These are phyloP conservation scores for Spinacia oleracea DNA, from an alignment of 179 eudicot genomes.

Conservation along the genomic window DNA sequence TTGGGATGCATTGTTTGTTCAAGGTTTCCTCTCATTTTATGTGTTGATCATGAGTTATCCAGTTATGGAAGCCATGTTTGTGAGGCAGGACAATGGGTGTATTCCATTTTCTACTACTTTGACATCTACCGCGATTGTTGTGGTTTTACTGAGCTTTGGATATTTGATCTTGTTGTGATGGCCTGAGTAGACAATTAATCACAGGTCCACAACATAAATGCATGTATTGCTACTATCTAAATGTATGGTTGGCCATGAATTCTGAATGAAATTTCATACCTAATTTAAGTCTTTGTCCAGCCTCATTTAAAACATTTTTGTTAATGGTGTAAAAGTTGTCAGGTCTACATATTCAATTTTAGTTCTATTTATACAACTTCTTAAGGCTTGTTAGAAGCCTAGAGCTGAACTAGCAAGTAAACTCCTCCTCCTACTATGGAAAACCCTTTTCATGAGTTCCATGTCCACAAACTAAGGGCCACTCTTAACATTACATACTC, in stretches of 20 bases:
- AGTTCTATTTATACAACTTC: too few relatives aligned
- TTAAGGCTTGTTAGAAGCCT: too few relatives aligned
- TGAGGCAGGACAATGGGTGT: slow-evolving; percentile 57
- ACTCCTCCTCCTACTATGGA: slow-evolving; percentile 11
- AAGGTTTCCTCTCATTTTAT: slow-evolving; percentile 31
- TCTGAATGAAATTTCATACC: too few relatives aligned
- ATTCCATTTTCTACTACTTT: slow-evolving; percentile 36
- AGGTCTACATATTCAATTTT: too few relatives aligned
- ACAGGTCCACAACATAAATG: too few relatives aligned
- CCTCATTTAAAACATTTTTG: too few relatives aligned
- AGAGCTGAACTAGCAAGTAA: too few relatives aligned
- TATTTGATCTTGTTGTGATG: slow-evolving; percentile 20
- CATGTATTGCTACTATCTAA: too few relatives aligned
- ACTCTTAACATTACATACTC: slow-evolving; percentile 19
- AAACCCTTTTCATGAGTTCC: slow-evolving; percentile 24
- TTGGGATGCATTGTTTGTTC: slow-evolving; percentile 37
- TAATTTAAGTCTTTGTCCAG: too few relatives aligned
- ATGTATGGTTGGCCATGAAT: too few relatives aligned
- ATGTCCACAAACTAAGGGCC: slow-evolving; percentile 29
- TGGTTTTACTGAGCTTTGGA: slow-evolving; percentile 32
- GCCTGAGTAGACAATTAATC: too few relatives aligned
- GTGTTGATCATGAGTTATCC: slow-evolving; percentile 39
- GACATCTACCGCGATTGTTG: slow-evolving; percentile 22
- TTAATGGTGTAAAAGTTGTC: too few relatives aligned
- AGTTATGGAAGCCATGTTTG: slow-evolving; percentile 44